Percentiles rank a stretch among this genome's conserved stretches.
phyloP scores from a whole-genome alignment of 2,329 filamentous ascomycete genomes.

The Berkeleyomyces rouxiae region DNA sequence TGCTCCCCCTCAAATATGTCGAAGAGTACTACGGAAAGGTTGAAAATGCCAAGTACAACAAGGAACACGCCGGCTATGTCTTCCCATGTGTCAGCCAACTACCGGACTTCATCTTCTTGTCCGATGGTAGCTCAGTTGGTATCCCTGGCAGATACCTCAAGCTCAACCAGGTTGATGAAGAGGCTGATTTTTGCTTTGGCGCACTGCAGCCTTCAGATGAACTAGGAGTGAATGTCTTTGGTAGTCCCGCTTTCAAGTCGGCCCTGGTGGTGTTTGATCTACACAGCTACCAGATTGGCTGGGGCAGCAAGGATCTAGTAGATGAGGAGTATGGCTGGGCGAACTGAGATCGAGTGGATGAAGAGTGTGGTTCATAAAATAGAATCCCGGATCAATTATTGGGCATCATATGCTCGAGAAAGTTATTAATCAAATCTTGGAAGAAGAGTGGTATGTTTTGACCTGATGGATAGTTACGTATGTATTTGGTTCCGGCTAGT shows the following conservation, averaged over 20 bases:
- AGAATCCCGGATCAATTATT: too few relatives aligned
- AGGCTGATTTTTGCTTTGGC: conserved; percentile 44
- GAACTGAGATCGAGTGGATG: too few relatives aligned
- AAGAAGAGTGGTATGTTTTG: too few relatives aligned
- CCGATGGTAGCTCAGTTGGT: conserved; percentile 28
- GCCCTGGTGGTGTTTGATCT: conserved; percentile 43
- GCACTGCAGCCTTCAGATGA: conserved; percentile 36
- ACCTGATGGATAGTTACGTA: too few relatives aligned
- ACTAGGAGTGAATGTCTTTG: conserved; percentile 43
- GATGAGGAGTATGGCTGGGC: too few relatives aligned
- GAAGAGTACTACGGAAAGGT: conserved; percentile 33
- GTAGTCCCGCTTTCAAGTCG: conserved; percentile 45
- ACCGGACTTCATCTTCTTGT: conserved; percentile 27
- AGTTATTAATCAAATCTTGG: too few relatives aligned
- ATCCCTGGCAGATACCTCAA: conserved; percentile 36
- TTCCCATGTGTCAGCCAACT: conserved; percentile 30
- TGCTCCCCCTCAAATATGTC: conserved; percentile 37
- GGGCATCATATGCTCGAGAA: too few relatives aligned
- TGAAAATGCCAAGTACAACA: conserved; percentile 25
- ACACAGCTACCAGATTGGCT: conserved; percentile 24
- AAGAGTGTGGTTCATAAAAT: too few relatives aligned
- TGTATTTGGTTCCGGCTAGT: too few relatives aligned
- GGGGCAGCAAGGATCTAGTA: background rate
- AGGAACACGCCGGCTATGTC: conserved; percentile 27
- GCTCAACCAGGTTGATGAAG: conserved; percentile 29